These are phyloP conservation scores for Waitea zeae DNA, from an alignment of 1,284 basidiomycete species.

Conservation along the genomic window DNA sequence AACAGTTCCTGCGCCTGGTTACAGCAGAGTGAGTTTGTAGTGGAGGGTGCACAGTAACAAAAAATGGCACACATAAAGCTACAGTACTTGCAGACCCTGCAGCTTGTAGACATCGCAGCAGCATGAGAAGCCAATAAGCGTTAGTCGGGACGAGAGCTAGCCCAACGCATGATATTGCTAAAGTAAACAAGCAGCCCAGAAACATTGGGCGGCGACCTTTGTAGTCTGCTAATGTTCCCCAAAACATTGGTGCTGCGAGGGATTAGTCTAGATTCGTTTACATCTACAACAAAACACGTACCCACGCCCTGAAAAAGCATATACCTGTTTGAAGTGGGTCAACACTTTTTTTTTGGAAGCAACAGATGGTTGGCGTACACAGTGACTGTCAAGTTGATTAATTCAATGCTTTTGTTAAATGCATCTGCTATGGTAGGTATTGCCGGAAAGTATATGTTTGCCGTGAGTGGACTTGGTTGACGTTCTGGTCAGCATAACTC, in stretches of 20 bases:
- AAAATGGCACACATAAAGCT: conserved; percentile 17
- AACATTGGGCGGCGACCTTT: conserved; percentile 27
- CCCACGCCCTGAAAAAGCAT: conserved; percentile 63
- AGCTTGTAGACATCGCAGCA: conserved; percentile 28
- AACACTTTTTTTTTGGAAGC: too few relatives aligned
- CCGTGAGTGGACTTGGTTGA: conserved; percentile 41
- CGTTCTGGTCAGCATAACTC: neutral
- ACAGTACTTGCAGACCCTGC: conserved; percentile 26
- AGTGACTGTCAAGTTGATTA: conserved; percentile 65
- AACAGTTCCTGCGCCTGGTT: conserved; percentile 16
- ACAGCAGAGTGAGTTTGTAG: neutral
- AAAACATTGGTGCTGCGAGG: conserved; percentile 21
- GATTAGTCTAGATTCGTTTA: conserved; percentile 1
- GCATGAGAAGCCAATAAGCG: conserved; percentile 27
- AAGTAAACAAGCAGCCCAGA: conserved; percentile 21
- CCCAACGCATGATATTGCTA: conserved; percentile 23
- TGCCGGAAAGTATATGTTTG: conserved; percentile 65
- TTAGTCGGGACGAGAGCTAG: conserved; percentile 26
- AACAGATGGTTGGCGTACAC: too few relatives aligned
- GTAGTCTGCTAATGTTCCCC: conserved; percentile 26
- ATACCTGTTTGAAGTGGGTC: too few relatives aligned
- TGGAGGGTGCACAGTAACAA: too few relatives aligned
- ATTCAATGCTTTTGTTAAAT: conserved; percentile 45
- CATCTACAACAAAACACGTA: conserved; percentile 12
- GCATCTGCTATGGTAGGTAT: conserved; percentile 46